phyloP scores from a whole-genome alignment of 2,329 filamentous ascomycete species.

The Thielaviopsis ethacetica region DNA sequence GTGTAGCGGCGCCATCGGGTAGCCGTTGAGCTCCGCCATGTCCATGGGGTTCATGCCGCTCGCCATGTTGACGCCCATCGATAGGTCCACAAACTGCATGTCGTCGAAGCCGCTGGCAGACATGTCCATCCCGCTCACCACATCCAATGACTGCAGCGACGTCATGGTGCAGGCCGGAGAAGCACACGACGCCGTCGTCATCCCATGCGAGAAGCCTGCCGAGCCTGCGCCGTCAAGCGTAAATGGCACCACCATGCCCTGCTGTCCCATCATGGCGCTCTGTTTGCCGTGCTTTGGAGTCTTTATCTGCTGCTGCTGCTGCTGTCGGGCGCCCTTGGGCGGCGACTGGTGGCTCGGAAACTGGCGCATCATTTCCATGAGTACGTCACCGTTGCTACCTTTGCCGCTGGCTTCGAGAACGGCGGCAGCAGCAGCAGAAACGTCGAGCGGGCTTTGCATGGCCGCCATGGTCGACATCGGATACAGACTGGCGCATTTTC shows the following conservation, averaged over 20 bases:
- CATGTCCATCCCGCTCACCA: not conserved
- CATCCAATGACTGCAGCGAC: not conserved
- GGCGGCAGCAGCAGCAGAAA: too few species aligned
- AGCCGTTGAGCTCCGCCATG: not conserved
- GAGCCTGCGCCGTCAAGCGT: too few species aligned
- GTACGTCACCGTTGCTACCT: not conserved
- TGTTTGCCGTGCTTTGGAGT: not conserved
- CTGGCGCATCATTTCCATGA: not conserved
- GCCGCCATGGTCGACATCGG: not conserved
- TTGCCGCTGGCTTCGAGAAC: not conserved
- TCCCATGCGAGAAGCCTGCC: too few species aligned
- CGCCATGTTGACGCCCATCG: not conserved
- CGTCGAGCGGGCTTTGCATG: not conserved
- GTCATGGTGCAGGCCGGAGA: not conserved
- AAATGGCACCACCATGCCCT: too few species aligned
- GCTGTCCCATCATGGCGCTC: too few species aligned
- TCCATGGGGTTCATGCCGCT: not conserved
- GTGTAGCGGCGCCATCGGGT: not conserved
- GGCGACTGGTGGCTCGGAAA: not conserved
- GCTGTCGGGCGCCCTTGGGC: not conserved
- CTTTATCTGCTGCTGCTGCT: not conserved
- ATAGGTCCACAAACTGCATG: not conserved
- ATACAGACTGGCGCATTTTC: not conserved
- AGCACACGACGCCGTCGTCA: not conserved
- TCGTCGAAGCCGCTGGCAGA: not conserved